phyloP scores from a whole-genome alignment of 306 rosid species.

The Astragalus glycyphyllos region DNA sequence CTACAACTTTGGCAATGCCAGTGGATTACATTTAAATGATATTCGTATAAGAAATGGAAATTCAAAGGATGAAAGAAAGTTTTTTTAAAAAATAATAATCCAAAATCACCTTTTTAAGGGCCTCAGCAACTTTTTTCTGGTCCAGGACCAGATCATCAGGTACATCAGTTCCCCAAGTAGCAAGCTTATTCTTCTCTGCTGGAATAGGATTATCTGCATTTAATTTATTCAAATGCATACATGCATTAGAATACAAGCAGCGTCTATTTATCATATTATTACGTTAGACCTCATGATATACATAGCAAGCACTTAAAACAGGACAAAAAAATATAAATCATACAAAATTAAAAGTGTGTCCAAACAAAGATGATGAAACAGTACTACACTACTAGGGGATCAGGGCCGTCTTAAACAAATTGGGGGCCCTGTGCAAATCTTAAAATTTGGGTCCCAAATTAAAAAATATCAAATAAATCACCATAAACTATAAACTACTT shows the following conservation, averaged over 20 bases:
- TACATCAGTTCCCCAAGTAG: slow-evolving; percentile 76
- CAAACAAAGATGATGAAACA: not conserved
- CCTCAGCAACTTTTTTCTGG: slow-evolving; percentile 57
- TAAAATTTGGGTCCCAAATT: too few species aligned
- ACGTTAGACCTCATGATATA: not conserved
- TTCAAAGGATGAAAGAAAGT: not conserved
- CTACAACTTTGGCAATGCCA: not conserved
- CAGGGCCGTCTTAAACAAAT: too few species aligned
- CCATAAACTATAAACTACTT: too few species aligned
- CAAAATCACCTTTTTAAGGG: slow-evolving; percentile 58
- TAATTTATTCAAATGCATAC: not conserved
- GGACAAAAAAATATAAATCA: not conserved
- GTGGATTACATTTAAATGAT: not conserved
- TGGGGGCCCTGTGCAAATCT: too few species aligned
- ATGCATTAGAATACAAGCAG: slow-evolving; percentile 12
- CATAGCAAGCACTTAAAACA: not conserved
- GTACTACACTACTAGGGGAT: too few species aligned
- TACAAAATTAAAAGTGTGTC: not conserved
- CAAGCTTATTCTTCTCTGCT: slow-evolving; percentile 62
- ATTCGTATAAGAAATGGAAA: not conserved
- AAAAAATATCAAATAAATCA: too few species aligned
- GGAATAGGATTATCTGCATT: slow-evolving; percentile 51
- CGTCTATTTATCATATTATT: slow-evolving; percentile 11
- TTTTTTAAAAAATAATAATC: not conserved
- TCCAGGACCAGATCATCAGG: slow-evolving; percentile 67